Evolutionary conservation across 257 asterid species (phyloP).

Genomic region (Leptodermis oblonga): DNA sequence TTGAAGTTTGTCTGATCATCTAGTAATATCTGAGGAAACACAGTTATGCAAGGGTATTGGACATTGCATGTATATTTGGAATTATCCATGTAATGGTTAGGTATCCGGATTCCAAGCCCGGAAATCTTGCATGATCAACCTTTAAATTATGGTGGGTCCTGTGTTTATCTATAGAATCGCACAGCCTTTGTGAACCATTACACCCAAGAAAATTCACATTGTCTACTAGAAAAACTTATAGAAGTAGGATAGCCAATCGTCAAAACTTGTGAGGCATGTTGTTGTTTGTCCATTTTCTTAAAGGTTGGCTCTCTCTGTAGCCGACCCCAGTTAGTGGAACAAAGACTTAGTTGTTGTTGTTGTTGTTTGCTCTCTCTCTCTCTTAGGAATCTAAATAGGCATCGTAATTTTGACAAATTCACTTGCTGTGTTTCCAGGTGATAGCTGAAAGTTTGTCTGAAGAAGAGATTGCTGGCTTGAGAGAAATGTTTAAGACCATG

Average conservation of each 20-base stretch:
- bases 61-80: not conserved
- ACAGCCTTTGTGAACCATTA: not conserved
- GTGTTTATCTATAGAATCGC: not conserved
- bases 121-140: not conserved
- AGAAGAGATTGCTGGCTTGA: conserved; percentile 92
- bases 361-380: no score
- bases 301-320: no score
- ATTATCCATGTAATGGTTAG: not conserved
- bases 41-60: not conserved
- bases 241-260: not conserved
- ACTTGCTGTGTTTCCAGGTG: conserved; percentile 48
- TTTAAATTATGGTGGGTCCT: not conserved
- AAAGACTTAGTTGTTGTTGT: no score
- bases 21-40: not conserved
- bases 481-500: conserved; percentile 89
- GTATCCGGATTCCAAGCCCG: not conserved
- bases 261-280: not conserved
- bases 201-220: not conserved
- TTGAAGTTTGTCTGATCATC: not conserved
- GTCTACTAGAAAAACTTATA: not conserved
- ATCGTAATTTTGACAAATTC: not conserved
- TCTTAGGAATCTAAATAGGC: not conserved
- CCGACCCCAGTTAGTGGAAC: no score
- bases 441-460: conserved; percentile 95
- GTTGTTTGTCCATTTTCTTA: no score